Evolutionary conservation across 2,329 filamentous ascomycete species (phyloP), one percentile per base, ranked within the genome.

Genomic region (Alternaria novae-zelandiae): DNA sequence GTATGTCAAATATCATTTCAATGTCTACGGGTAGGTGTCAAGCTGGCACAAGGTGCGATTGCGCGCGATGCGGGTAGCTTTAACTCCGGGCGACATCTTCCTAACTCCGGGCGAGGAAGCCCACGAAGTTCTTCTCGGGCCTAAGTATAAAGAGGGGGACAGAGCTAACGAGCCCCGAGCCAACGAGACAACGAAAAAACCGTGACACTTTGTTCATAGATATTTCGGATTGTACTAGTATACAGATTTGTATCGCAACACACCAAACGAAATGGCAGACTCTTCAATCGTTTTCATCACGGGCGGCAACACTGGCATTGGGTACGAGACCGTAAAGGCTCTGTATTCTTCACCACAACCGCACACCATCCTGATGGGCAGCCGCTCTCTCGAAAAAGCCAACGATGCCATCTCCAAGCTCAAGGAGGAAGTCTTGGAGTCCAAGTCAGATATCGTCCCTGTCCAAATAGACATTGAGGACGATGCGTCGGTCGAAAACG

Each of bases 291-390:
- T 89, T n/a, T 75, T 90, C 46, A 83, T 90, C 65, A 90, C 88
- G 2, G 88, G 88, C 36, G 87, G 82, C 63, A 90, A 89, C 68
- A 88, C 84, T 0, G 88, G 88, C 15, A 83, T 91, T 20, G 89
- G 89, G 3, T 85, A 83, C 41, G 84, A 90, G 67, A 83, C 81
- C 8, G 83, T 89, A 54, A 88, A 85, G 64, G 84, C 86, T 1
- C 78, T 90, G 0, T 79, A 82, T 47, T 66, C 57, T 4, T 87
- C 88, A 0, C 28, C 73, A 0, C 78, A 77, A 9, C 25, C 58
- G n/a, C 83, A 2, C 90, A 89, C 73, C 80, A 84, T 91, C 59
- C 71, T 89, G 23, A 71, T 91, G 5, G 88, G 88, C 30, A 83
- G 82, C 43, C 85, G 88, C 2, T 82, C 80, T 2, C 23, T 84